These are phyloP conservation scores for Umbelopsis sp. DNA, from an alignment of 371 early-diverging fungal species.

Conservation along the genomic window DNA sequence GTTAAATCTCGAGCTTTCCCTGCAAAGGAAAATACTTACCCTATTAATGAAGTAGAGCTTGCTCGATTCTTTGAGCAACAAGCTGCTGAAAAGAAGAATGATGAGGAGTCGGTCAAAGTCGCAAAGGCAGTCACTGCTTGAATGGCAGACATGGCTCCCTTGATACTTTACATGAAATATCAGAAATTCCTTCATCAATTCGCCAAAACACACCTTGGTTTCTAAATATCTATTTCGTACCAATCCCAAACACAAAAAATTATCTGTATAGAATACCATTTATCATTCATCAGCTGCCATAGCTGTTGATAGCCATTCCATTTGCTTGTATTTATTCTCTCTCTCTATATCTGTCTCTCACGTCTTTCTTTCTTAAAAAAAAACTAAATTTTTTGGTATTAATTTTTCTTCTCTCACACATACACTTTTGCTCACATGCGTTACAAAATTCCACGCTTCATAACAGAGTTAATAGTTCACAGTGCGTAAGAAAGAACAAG, in stretches of 20 bases:
- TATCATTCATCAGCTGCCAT: neutral
- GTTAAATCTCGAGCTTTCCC: slow-evolving; percentile 84
- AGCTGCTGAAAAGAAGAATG: slow-evolving; percentile 27
- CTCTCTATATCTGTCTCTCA: neutral
- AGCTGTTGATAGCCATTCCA: neutral
- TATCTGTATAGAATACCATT: neutral
- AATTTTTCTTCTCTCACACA: neutral
- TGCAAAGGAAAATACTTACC: slow-evolving; percentile 73
- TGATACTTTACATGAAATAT: too few relatives aligned
- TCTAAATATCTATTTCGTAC: neutral
- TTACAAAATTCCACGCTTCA: too few relatives aligned
- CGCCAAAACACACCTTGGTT: too few relatives aligned
- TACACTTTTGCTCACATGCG: too few relatives aligned
- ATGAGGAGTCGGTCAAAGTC: neutral
- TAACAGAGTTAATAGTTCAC: too few relatives aligned
- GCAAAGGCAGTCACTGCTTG: neutral
- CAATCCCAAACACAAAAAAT: neutral
- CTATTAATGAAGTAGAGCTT: slow-evolving; percentile 64
- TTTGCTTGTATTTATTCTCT: neutral
- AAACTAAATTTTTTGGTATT: neutral
- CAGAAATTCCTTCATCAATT: too few relatives aligned
- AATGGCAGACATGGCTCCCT: neutral
- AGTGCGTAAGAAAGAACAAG: too few relatives aligned
- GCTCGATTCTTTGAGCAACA: slow-evolving; percentile 47
- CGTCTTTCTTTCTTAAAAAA: neutral